Evolutionary conservation across 345 rosid species (phyloP), one percentile per base, ranked within the genome.

Genomic region (Acer saccharum): DNA sequence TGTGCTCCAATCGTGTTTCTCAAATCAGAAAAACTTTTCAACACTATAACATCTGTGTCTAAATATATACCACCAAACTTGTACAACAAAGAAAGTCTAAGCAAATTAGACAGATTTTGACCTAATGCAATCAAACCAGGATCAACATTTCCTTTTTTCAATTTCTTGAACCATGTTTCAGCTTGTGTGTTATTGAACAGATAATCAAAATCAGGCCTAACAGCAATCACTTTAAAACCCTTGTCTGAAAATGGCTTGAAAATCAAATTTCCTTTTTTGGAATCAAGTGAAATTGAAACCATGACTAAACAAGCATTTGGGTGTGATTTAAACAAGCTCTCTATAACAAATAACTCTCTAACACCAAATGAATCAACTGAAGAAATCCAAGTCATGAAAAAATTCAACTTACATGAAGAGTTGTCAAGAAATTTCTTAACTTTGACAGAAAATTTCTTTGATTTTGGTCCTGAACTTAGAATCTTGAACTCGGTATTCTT

Each of bases 381-480:
- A 44, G 97, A 90, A 79, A 94, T 96, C 98, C 98, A 92, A 2
- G 98, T 96, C 97, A 96, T 92, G 87, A 96, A 96, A 84, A 96
- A 89, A 71, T 85, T 79, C 54, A 84, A 80, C 84, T 89, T 84
- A 64, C 99, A 96, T 1, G 78, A 77, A 9, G 90, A 82, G 17
- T 83, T 85, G 18, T 80, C 79, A 14, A 92, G 84, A 80, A 92
- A 92, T 1, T 65, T 77, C 66, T 78, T 85, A 46, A 94, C 71
- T 79, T 72, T 78, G 9, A 79, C 48, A 4, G 90, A 77, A 71
- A 94, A 96, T 64, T 74, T 75, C 76, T 73, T 84, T 17, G 91
- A 66, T 65, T 74, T 78, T 9, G 74, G 69, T 16, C 78, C 86
- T 32, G 65, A 23, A 2, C 79, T 79, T 68, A 81, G 77, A 63